Evolutionary conservation across 148 eudicot genomes (phyloP).

Genomic region (Rhododendron ferrugineum): DNA sequence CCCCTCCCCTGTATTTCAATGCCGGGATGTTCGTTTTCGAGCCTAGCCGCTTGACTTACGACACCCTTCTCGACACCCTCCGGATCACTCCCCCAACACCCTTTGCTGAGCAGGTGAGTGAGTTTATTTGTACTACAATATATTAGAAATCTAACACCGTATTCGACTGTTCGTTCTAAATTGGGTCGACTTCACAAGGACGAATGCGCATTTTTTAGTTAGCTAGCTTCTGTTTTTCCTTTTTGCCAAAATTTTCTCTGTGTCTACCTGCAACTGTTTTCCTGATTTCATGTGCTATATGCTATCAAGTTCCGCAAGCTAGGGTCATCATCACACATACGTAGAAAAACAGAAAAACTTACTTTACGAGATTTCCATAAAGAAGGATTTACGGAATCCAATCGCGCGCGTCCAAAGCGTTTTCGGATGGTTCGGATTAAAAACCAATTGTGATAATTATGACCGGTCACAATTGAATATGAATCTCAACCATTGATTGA

Average conservation of each 20-base stretch:
- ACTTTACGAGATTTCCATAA: no score
- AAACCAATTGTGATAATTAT: no score
- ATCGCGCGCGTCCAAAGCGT: no score
- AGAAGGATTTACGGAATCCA: no score
- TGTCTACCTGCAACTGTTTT: not conserved
- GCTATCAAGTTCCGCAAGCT: not conserved
- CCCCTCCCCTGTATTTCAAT: slow-evolving; percentile 30
- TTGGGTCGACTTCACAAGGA: not conserved
- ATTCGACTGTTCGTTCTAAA: not conserved
- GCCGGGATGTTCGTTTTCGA: slow-evolving; percentile 31
- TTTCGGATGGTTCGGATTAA: no score
- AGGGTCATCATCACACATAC: not conserved
- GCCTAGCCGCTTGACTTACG: slow-evolving; percentile 16
- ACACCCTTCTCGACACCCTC: slow-evolving; percentile 23
- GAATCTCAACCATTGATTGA: no score
- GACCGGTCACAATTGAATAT: no score
- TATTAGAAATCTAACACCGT: no score
- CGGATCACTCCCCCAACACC: slow-evolving; percentile 18
- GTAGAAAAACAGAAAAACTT: not conserved
- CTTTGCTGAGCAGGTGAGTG: slow-evolving; percentile 27
- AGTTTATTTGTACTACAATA: no score
- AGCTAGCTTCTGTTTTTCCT: not conserved
- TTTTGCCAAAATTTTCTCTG: not conserved
- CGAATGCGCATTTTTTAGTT: not conserved
- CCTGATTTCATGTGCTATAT: not conserved